Percentiles rank a stretch among this genome's conserved stretches.
Conservation (phyloP, 1,139 yeast genomes). For the Candida sp. region DNA sequence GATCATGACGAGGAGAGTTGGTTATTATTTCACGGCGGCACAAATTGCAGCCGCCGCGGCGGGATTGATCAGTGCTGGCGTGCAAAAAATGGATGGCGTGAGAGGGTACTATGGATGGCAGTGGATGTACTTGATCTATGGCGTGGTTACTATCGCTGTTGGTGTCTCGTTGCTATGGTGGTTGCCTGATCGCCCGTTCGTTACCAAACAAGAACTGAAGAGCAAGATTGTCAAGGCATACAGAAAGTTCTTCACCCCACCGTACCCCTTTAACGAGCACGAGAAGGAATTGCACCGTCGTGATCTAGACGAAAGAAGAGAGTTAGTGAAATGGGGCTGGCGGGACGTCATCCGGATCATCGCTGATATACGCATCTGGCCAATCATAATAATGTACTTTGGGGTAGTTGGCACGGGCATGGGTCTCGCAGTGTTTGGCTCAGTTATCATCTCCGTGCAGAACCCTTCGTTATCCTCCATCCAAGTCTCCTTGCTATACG, state of each 20-base stretch:
- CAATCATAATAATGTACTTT: conserved; percentile 84
- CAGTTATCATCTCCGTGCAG: conserved; percentile 73
- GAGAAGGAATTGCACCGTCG: conserved; percentile 62
- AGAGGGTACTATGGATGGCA: conserved; percentile 83
- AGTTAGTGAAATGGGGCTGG: conserved; percentile 58
- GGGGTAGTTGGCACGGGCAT: conserved; percentile 92
- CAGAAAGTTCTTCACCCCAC: conserved; percentile 34
- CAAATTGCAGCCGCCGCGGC: conserved; percentile 88
- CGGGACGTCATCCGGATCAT: conserved; percentile 61
- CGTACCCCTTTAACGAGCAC: conserved; percentile 54
- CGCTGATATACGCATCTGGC: conserved; percentile 75
- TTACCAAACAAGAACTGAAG: conserved; percentile 16
- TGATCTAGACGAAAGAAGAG: conserved; percentile 57
- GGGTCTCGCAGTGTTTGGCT: conserved; percentile 86
- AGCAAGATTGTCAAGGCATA: conserved; percentile 21
- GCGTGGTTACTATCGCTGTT: conserved; percentile 65
- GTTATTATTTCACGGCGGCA: conserved; percentile 91
- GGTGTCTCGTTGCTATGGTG: conserved; percentile 78
- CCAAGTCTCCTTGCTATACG: conserved; percentile 74
- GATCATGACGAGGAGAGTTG: conserved; percentile 78
- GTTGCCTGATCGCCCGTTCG: conserved; percentile 76
- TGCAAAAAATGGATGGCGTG: conserved; percentile 78
- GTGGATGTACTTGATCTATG: conserved; percentile 85
- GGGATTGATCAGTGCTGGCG: conserved; percentile 86
- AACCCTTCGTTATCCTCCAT: conserved; percentile 70